A percentile compares a stretch with the other conserved stretches of the same genome.
Conservation (phyloP, 2,329 filamentous ascomycete species). For the Neofusicoccum kwambonambiense region DNA sequence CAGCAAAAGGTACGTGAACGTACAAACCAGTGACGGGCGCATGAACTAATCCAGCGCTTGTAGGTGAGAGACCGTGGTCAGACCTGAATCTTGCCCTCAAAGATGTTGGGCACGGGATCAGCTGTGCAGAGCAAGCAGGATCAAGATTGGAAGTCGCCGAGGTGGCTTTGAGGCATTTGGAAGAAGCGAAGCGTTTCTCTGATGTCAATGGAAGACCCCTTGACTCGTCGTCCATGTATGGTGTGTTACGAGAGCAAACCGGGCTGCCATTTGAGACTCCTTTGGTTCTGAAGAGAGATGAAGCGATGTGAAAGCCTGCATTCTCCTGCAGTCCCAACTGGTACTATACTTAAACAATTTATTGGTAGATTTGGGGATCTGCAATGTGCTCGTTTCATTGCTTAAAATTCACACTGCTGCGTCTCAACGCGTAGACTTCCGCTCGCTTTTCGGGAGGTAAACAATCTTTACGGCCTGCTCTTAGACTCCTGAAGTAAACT, state of each 20-base stretch:
- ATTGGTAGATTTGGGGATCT: too few relatives aligned
- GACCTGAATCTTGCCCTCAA: constrained; percentile 53
- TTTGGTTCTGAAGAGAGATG: neutral
- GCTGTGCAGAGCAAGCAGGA: constrained; percentile 42
- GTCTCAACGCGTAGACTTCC: too few relatives aligned
- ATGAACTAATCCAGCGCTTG: neutral
- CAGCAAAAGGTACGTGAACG: constrained; percentile 27
- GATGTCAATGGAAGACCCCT: neutral
- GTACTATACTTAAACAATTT: too few relatives aligned
- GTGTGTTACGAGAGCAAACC: neutral
- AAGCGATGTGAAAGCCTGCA: neutral
- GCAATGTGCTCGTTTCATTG: too few relatives aligned
- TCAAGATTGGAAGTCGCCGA: constrained; percentile 44
- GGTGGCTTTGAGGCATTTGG: constrained; percentile 44
- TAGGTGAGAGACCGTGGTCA: constrained; percentile 40
- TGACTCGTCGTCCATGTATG: constrained; percentile 1
- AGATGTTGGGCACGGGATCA: constrained; percentile 52
- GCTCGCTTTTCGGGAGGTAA: too few relatives aligned
- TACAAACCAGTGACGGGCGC: too few relatives aligned
- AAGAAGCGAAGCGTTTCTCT: constrained; percentile 37
- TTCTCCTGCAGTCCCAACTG: neutral
- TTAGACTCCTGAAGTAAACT: too few relatives aligned
- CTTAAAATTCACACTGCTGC: too few relatives aligned
- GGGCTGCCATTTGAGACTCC: neutral
- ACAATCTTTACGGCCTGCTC: too few relatives aligned